phyloP scores from a whole-genome alignment of 2,329 filamentous ascomycete species.

The Talaromyces sp. region DNA sequence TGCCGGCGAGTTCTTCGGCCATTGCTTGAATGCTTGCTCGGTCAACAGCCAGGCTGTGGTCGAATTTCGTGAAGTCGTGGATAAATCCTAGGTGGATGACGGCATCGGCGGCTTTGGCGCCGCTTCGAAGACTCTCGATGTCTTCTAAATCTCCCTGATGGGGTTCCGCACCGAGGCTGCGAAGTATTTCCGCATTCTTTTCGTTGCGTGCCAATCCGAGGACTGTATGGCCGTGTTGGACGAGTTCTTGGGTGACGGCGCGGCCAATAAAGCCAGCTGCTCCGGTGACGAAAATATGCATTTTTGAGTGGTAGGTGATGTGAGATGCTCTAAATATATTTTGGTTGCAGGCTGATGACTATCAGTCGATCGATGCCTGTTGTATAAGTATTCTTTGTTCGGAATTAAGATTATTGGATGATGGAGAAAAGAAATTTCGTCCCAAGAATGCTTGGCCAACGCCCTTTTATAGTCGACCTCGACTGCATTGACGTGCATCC shows the following conservation, averaged over 20 bases:
- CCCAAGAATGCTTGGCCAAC: neutral
- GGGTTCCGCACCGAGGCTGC: conserved; percentile 30
- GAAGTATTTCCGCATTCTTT: conserved; percentile 27
- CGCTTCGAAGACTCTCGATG: conserved; percentile 31
- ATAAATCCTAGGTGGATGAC: conserved; percentile 44
- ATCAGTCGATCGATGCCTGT: neutral
- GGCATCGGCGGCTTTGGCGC: conserved; percentile 33
- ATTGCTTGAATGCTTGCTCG: conserved; percentile 37
- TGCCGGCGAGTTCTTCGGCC: conserved; percentile 30
- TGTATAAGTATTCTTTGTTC: neutral
- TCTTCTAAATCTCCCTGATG: conserved; percentile 37
- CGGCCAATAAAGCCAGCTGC: conserved; percentile 45
- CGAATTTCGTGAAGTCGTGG: conserved; percentile 40
- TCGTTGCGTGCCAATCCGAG: conserved; percentile 41
- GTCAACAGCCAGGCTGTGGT: conserved; percentile 28
- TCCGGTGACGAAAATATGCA: conserved; percentile 42
- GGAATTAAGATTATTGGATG: neutral
- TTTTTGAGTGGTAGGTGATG: neutral
- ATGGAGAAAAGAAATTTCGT: neutral
- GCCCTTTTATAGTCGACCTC: neutral
- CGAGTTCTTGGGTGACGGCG: conserved; percentile 38
- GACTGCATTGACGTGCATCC: neutral
- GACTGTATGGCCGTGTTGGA: conserved; percentile 40
- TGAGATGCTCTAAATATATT: neutral
- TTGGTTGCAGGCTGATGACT: no score